Evolutionary conservation across 495 filamentous ascomycete genomes (phyloP).

Genomic region (Cercophora sp.): DNA sequence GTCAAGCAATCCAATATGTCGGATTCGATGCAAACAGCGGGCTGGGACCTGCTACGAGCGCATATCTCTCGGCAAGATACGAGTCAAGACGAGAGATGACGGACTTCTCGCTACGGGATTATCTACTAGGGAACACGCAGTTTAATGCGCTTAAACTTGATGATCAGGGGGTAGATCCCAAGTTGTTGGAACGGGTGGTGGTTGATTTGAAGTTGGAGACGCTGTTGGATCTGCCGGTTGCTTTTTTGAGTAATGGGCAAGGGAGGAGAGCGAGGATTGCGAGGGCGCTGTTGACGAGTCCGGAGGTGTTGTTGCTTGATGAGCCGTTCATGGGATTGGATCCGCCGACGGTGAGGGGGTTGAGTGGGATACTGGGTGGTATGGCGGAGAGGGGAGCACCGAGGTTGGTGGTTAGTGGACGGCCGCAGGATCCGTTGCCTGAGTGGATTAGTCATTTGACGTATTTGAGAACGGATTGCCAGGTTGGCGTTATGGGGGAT

Average conservation of each 20-base stretch:
- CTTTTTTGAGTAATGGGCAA: constrained; percentile 91
- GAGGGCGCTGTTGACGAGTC: constrained; percentile 70
- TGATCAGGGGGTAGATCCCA: constrained; percentile 38
- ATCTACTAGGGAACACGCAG: constrained; percentile 69
- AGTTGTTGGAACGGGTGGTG: constrained; percentile 56
- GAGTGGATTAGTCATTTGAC: constrained; percentile 85
- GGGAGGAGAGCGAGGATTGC: constrained; percentile 82
- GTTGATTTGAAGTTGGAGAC: constrained; percentile 58
- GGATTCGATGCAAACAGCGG: constrained; percentile 64
- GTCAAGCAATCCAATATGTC: constrained; percentile 72
- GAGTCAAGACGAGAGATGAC: constrained; percentile 81
- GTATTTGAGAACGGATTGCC: constrained; percentile 57
- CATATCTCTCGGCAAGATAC: constrained; percentile 89
- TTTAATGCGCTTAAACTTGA: constrained; percentile 57
- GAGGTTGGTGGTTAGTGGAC: constrained; percentile 68
- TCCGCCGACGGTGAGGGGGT: constrained; percentile 63
- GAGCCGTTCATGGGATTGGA: constrained; percentile 98
- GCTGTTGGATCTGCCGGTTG: constrained; percentile 72
- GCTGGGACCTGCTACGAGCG: constrained; percentile 48
- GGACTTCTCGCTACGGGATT: constrained; percentile 79
- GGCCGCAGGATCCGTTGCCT: constrained; percentile 81
- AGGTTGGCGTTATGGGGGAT: constrained; percentile 53
- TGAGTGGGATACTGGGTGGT: constrained; percentile 64
- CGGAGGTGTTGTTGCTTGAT: constrained; percentile 81
- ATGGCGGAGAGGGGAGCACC: constrained; percentile 63